Base-by-base conservation (phyloP, 257 asterid genomes). In the Cruciata laevipes region DNA sequence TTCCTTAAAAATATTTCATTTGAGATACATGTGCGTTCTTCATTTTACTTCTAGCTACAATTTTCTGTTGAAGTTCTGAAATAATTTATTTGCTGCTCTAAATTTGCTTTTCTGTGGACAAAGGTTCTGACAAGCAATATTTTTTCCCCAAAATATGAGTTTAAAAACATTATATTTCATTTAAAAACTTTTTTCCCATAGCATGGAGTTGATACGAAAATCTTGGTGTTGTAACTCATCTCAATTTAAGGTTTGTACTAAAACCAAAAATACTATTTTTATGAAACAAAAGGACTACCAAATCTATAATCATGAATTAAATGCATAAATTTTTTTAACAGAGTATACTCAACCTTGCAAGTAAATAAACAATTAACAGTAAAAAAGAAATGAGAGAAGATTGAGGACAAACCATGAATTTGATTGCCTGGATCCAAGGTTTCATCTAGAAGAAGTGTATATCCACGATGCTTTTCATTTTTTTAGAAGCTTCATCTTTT, bases 391-490 rank as follows among this genome's bases (percentile, higher is more conserved):
- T 3, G 20, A 47, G 53, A 47, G 16, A 5, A 51, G 55, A 16
- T 30, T 38, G 37, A 69, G 62, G 61, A 71, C 80, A 71, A 65
- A 90, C 99, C 99, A 49, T 88, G 73, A 58, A 78, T 76, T 77
- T 88, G 95, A 79, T 88, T 86, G 65, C n/a, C 76, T 75, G 92
- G 87, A 74, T 93, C 96, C 84, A 88, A 77, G 63, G 7, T 23
- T 71, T 93, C 92, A 81, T 93, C 97, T 20, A 88, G 79, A 67
- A 87, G 4, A 47, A 97, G 99, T 38, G 96, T 93, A 74, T 93
- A 90, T 76, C 99, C 99, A 61, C 99, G 95, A 74, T 74, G 73
- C 51, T 85, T 90, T 71, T 79, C 83, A 60, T 84, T 93, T 76
- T 82, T 85, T 21, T n/a, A 90, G 73, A 71, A 88, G 75, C 89